phyloP scores from a whole-genome alignment of 2,329 filamentous ascomycete genomes.

The Alternaria arbusti region DNA sequence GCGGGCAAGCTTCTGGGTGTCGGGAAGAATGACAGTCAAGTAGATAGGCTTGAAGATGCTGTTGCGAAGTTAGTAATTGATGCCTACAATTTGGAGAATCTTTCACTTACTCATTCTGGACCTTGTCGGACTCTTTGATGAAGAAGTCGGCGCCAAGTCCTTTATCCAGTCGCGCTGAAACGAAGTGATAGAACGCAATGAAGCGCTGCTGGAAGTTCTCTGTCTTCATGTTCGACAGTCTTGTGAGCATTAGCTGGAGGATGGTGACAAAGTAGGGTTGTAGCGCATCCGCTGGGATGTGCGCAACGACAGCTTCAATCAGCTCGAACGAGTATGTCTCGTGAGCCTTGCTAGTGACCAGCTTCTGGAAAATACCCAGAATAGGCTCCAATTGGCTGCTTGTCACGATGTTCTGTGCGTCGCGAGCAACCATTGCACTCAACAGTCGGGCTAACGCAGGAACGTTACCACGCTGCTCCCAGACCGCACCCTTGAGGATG shows the following conservation, averaged over 20 bases:
- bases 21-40: conserved; percentile 81
- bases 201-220: conserved; percentile 88
- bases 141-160: conserved; percentile 94
- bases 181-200: conserved; percentile 91
- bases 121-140: conserved; percentile 79
- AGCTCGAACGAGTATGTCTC: conserved; percentile 90
- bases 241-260: conserved; percentile 79
- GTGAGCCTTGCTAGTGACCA: conserved; percentile 80
- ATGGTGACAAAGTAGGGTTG: conserved; percentile 81
- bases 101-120: conserved; percentile 69
- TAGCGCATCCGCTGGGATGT: conserved; percentile 75
- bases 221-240: conserved; percentile 73
- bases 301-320: conserved; percentile 77
- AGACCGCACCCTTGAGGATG: conserved; percentile 80
- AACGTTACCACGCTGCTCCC: conserved; percentile 92
- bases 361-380: conserved; percentile 93
- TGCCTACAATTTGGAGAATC: neutral
- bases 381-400: conserved; percentile 86
- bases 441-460: conserved; percentile 88
- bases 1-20: conserved; percentile 85
- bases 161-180: conserved; percentile 77
- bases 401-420: conserved; percentile 72
- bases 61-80: conserved; percentile 21
- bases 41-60: conserved; percentile 86
- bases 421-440: conserved; percentile 81